A percentile compares a stretch with the other conserved stretches of the same genome.
Conservation (phyloP, 371 early-diverging fungal species). For the Mortierella sp. region DNA sequence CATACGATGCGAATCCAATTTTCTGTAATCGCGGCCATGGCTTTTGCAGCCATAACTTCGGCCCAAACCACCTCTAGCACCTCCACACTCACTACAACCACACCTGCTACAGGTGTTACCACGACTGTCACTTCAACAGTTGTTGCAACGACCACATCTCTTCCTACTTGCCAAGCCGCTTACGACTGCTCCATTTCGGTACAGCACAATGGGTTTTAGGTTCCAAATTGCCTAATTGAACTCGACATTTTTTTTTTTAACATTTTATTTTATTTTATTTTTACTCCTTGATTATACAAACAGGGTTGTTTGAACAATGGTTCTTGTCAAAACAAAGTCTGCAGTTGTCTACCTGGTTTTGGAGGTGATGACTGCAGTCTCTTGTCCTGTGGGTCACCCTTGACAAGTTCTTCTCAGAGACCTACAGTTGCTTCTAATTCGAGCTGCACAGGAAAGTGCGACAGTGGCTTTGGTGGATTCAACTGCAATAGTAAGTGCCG, state of each 20-base stretch:
- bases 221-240: too few species aligned
- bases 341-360: slow-evolving; percentile 44
- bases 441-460: slow-evolving; percentile 27
- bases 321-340: slow-evolving; percentile 22
- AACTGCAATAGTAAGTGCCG: slow-evolving; percentile 49
- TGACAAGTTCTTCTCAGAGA: slow-evolving; percentile 36
- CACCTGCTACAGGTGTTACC: slow-evolving; percentile 9
- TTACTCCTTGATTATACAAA: too few species aligned
- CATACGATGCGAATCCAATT: background rate
- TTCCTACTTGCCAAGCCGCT: slow-evolving; percentile 25
- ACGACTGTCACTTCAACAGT: slow-evolving; percentile 6
- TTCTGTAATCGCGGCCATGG: background rate
- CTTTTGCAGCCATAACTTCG: slow-evolving; percentile 8
- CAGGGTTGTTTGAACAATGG: slow-evolving; percentile 54
- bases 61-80: background rate
- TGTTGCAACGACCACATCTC: slow-evolving; percentile 13
- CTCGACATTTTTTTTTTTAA: too few species aligned
- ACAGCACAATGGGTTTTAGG: slow-evolving; percentile 14
- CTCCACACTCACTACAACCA: background rate
- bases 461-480: slow-evolving; percentile 49
- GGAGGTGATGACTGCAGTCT: slow-evolving; percentile 46
- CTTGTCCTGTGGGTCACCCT: slow-evolving; percentile 38
- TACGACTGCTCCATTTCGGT: slow-evolving; percentile 51
- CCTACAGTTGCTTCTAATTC: slow-evolving; percentile 12
- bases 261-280: too few species aligned